These are phyloP conservation scores for Quercus phellos DNA, from an alignment of 331 rosid genomes.

Conservation along the genomic window DNA sequence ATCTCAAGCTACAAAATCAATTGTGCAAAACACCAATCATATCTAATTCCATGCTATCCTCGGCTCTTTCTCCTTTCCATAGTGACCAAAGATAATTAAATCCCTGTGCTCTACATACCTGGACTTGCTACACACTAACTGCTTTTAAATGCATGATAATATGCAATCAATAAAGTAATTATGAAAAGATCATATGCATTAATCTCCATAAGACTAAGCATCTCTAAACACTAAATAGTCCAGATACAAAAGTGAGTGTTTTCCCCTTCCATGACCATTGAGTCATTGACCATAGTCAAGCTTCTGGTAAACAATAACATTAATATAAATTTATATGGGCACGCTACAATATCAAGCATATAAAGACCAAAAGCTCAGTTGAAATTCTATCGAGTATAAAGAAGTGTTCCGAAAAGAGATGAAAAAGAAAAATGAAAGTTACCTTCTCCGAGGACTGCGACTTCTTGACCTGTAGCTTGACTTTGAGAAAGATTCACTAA, in stretches of 20 bases:
- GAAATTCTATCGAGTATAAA: neutral
- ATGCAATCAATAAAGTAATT: too few relatives aligned
- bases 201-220: neutral
- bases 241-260: neutral
- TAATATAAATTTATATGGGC: neutral
- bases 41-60: neutral
- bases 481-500: slow-evolving; percentile 46
- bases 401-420: neutral
- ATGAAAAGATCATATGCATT: neutral
- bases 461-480: slow-evolving; percentile 62
- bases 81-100: neutral
- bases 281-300: neutral
- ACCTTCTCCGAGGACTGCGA: slow-evolving; percentile 79
- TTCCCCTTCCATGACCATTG: neutral
- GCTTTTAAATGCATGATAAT: too few relatives aligned
- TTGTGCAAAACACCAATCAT: neutral
- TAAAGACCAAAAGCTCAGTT: neutral
- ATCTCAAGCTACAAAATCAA: neutral
- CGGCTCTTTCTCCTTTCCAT: fast-evolving
- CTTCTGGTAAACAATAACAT: neutral
- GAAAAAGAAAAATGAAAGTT: neutral
- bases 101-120: neutral
- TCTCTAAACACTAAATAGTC: neutral
- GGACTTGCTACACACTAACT: neutral
- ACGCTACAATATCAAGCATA: too few relatives aligned